A percentile compares a stretch with the other conserved stretches of the same genome.
phyloP scores from a whole-genome alignment of 495 filamentous ascomycete species.

The Pseudoneurospora amorphoporcata region DNA sequence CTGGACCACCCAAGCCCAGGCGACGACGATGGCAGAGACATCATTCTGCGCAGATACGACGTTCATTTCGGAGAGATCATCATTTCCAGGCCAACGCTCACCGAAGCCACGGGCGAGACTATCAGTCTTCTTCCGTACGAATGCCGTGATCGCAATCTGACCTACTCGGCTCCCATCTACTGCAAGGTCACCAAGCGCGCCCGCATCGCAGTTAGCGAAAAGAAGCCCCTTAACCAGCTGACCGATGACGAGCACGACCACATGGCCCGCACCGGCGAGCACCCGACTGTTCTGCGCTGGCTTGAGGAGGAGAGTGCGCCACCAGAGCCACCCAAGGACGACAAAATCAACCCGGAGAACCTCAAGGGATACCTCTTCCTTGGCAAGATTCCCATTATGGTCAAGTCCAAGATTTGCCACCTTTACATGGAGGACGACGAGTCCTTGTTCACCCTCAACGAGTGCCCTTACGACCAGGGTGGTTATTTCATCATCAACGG shows the following conservation, averaged over 20 bases:
- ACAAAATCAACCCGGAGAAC: conserved; percentile 12
- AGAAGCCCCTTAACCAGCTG: conserved; percentile 49
- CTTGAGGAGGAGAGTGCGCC: conserved; percentile 39
- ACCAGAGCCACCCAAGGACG: conserved; percentile 6
- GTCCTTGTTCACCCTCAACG: conserved; percentile 73
- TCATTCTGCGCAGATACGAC: conserved; percentile 81
- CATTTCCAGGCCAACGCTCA: conserved; percentile 76
- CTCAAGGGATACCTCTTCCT: conserved; percentile 56
- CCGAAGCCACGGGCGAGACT: conserved; percentile 82
- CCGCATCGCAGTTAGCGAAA: conserved; percentile 68
- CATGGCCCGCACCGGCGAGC: conserved; percentile 35
- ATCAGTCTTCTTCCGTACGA: conserved; percentile 79
- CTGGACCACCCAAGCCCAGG: conserved; percentile 78
- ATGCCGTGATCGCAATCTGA: conserved; percentile 86
- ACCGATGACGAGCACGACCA: conserved; percentile 48
- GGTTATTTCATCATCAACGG: conserved; percentile 99
- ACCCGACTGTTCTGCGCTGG: conserved; percentile 47
- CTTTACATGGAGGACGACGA: conserved; percentile 71
- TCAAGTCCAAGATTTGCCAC: conserved; percentile 89
- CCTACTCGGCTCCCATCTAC: conserved; percentile 86
- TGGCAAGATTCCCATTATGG: conserved; percentile 93
- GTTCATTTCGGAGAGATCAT: conserved; percentile 81
- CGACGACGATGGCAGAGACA: conserved; percentile 56
- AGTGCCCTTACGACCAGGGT: conserved; percentile 95
- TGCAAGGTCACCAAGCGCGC: conserved; percentile 71